Base-by-base conservation (phyloP, 1,139 yeast species). In the Geotrichum candidum region DNA sequence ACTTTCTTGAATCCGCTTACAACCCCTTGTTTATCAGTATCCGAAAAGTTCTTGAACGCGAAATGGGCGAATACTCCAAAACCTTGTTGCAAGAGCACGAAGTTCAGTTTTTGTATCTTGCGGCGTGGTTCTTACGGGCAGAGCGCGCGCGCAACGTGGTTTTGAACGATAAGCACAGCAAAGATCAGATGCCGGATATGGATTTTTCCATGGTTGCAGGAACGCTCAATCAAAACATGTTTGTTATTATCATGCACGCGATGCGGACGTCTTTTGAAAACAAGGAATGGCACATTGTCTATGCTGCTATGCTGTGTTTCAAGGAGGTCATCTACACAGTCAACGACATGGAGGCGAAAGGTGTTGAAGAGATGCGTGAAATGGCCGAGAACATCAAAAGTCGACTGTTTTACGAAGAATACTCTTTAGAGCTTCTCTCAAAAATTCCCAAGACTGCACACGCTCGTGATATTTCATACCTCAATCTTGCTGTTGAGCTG, bases 1-100 rank as follows among this genome's bases (percentile, higher is more conserved):
- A 83, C 61, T 87, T 92, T 67, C 75, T 84, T 4, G 91, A 90
- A 59, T 88, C 91, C 18, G 85, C 92, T 29, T 90, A 89, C 75
- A 89, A 90, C 69, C 84, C 84, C 38, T 73, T 91, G 51, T 77
- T 88, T 53, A 77, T 78, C 50, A 76, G 81, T 25, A 74, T 86
- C 11, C 78, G 88, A 18, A 82, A 81, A 65, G 73, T 80, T 10
- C 79, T 78, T 70, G 88, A 78, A 69, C 75, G 77, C 31, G 83
- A 79, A 55, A 74, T 69, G 18, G 69, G 72, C 25, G 68, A 72
- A 25, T 58, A 53, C 38, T 53, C 56, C 5, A 56, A 48, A 27
- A 58, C 55, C 10, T 71, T 73, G 35, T 70, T 73, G 11, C 70
- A 64, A 2, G 67, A 72, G 10, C 78, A 78, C 59, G 74, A 73